phyloP scores from a whole-genome alignment of 257 asterid species.

The Agastache rugosa region DNA sequence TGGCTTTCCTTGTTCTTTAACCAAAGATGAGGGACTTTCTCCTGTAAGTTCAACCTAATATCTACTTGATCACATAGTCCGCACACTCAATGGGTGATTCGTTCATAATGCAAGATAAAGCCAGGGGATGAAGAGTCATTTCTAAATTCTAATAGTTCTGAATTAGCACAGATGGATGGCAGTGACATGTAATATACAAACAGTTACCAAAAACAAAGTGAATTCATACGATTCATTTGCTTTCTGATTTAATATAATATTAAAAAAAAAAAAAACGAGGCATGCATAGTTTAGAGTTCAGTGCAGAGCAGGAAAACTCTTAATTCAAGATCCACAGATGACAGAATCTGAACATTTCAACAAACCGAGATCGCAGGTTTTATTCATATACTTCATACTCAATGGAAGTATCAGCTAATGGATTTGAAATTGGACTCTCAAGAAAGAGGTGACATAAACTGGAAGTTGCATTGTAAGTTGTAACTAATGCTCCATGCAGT shows the following conservation, averaged over 20 bases:
- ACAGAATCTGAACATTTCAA: not conserved
- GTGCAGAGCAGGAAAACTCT: not conserved
- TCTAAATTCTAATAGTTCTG: slow-evolving; percentile 4
- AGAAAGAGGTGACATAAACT: not conserved
- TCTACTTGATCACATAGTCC: slow-evolving; percentile 14
- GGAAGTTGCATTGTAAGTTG: not conserved
- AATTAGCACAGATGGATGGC: not conserved
- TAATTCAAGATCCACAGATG: slow-evolving; percentile 10
- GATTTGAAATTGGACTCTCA: not conserved
- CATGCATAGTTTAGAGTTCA: not conserved
- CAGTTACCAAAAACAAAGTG: not conserved
- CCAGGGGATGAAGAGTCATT: slow-evolving; percentile 17
- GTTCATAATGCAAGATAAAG: slow-evolving; percentile 16
- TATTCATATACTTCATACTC: not conserved
- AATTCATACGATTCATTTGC: not conserved
- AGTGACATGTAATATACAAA: not conserved
- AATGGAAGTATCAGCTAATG: not conserved
- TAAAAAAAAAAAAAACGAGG: not conserved
- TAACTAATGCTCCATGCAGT: not conserved
- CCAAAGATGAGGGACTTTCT: too few species aligned
- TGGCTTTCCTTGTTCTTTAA: too few species aligned
- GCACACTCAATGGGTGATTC: not conserved
- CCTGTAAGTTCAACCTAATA: slow-evolving; percentile 11
- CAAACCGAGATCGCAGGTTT: not conserved
- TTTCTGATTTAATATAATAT: not conserved